Conservation (phyloP, 768 basidiomycete species). For the Termitomyces sp. region DNA sequence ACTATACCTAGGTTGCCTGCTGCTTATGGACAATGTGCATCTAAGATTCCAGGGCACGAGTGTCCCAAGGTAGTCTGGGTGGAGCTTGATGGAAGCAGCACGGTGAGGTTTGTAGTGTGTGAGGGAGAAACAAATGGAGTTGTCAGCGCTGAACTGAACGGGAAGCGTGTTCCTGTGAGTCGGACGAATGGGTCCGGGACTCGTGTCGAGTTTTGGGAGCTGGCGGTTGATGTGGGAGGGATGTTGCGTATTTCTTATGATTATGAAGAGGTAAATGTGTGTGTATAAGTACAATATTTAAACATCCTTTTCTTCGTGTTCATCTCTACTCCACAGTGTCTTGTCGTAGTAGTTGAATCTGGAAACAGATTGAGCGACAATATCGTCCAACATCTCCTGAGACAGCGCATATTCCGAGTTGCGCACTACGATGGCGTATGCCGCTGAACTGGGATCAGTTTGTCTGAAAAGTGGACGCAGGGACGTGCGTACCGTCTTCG, state of each 20-base stretch:
- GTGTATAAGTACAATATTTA: neutral
- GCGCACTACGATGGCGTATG: conserved; percentile 67
- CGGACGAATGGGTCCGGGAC: conserved; percentile 9
- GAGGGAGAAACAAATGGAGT: neutral
- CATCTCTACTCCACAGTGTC: conserved; percentile 10
- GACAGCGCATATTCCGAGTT: conserved; percentile 70
- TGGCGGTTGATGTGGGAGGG: conserved; percentile 16
- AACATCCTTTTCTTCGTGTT: conserved; percentile 16
- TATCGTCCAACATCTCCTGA: conserved; percentile 62
- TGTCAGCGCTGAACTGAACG: conserved; percentile 22
- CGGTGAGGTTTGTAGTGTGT: conserved; percentile 14
- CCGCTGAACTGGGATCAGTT: conserved; percentile 35
- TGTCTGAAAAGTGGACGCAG: neutral
- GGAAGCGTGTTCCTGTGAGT: conserved; percentile 12
- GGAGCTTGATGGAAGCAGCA: conserved; percentile 11
- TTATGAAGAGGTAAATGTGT: neutral
- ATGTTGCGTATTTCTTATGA: conserved; percentile 18
- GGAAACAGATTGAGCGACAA: conserved; percentile 48
- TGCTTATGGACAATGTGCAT: neutral
- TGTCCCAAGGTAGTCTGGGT: conserved; percentile 8
- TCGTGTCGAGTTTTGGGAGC: conserved; percentile 15
- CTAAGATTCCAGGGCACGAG: neutral
- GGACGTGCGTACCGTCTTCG: conserved; percentile 64
- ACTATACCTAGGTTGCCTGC: too few relatives aligned
- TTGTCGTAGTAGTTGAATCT: conserved; percentile 12